phyloP scores from a whole-genome alignment of 2,329 filamentous ascomycete genomes.

The Sarocladium strictum region DNA sequence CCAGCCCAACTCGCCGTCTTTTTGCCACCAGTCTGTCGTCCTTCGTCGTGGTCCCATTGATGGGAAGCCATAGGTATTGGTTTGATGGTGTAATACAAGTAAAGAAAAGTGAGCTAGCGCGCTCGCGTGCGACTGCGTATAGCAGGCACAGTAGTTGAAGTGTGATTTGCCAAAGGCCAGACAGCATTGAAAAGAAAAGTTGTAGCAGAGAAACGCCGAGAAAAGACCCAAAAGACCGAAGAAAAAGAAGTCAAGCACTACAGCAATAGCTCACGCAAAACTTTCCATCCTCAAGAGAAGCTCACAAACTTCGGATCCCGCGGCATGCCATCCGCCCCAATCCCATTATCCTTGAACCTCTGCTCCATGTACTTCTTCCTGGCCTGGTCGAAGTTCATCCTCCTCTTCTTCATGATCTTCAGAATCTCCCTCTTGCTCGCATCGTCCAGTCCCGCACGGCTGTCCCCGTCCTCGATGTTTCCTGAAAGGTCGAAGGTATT shows the following conservation, averaged over 20 bases:
- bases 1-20: no score
- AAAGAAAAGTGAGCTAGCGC: background rate
- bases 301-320: constrained; percentile 93
- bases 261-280: background rate
- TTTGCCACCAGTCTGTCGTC: no score
- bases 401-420: constrained; percentile 81
- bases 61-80: no score
- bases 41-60: no score
- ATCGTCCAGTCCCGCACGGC: constrained; percentile 74
- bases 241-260: background rate
- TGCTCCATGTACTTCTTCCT: constrained; percentile 80
- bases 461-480: constrained; percentile 77
- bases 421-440: constrained; percentile 75
- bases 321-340: constrained; percentile 80
- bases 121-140: background rate
- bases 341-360: constrained; percentile 79
- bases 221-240: background rate
- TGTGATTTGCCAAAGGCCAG: background rate
- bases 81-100: background rate
- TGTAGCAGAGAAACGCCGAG: background rate
- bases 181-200: background rate
- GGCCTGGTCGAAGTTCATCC: constrained; percentile 86
- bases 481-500: constrained; percentile 74
- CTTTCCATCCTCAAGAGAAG: constrained; percentile 47
- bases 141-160: background rate